Base-by-base conservation (phyloP, 352 stramenopile species). In the Pythium brachiatum region DNA sequence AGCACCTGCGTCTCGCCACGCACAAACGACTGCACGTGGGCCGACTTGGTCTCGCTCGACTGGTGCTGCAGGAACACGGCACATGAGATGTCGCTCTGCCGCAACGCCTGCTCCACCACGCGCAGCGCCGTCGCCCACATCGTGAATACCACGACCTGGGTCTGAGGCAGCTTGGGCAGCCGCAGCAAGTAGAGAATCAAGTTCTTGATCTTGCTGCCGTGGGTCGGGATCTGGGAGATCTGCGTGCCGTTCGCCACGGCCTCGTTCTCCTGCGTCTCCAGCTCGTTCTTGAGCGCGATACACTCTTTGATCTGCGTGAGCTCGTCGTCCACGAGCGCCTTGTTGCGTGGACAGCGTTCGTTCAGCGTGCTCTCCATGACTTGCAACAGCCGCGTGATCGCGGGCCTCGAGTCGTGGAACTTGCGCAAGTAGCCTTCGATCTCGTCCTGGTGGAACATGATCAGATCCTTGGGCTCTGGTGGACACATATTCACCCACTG, bases 111-210 rank as follows among this genome's bases (percentile, higher is more conserved):
- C 47, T 90, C 70, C 16, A 94, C 66, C 43, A 92, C 72, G 16
- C 73, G 70, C 32, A 96, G 62, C 7, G 76, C 83, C 39, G 69
- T 76, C 64, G 81, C 58, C 84, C 84, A 96, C 78, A 92, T 92
- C 18, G 81, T 91, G 63, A 96, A 96, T 39, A 96, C 66, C 44
- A 96, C 86, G 16, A 89, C 83, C 53, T 92, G 85, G 41, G 79
- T 74, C 15, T 57, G 76, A 18, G 67, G 43, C 31, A 89, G 48
- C 7, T 57, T 77, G n/a, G 67, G 43, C 31, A 89, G 48, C 7
- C 75, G 73, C 20, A 66, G 65, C 23, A 94, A 63, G 51, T 89
- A 92, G 46, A 78, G 74, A 55, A 96, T 75, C 15, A 96, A 62
- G 11, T 79, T 65, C 27, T 76, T 78, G 44, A 90, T 86, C 66